Base-by-base conservation (phyloP, 108 stramenopile species). In the Hondaea fermentalgiana region DNA sequence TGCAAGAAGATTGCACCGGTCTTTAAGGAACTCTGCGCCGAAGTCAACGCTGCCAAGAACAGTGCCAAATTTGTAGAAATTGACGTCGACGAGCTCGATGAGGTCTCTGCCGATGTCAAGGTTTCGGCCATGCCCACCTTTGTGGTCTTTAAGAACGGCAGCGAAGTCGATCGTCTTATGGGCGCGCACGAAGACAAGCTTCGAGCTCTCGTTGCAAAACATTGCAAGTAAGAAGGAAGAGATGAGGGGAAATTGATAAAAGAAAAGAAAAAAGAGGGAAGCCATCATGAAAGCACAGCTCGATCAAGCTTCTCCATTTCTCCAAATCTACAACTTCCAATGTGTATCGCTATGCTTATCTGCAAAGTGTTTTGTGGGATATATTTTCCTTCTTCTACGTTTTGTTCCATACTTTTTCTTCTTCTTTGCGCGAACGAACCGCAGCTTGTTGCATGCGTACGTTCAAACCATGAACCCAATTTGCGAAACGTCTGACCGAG, bases 71-170 rank as follows among this genome's bases (percentile, higher is more conserved):
- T 97, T 87, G 94, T 95, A 90, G 96, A 97, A 43, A 91, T 96
- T 1, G 96, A 96, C 90, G 97, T 95, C 4, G 97, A 97, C 72
- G 95, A 95, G 69, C 93, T 95, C 42, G 96, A 96, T 88, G 93
- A 89, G 5, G 45, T 96, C 58, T 93, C 95, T 17, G 72, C 88
- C 14, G 60, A 95, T 57, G 92, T 90, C 87, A 90, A 90, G 5
- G 92, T 96, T 5, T 93, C 94, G 0, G 94, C 96, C 92, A 94
- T 97, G 96, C 96, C 97, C 17, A 97, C 96, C 21, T 97, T 96
- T 91, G 64, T 95, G 58, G 92, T 94, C 17, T 87, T 95, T 89
- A 95, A 95, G 91, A 91, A 87, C 60, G 97, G 97, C 42, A 89
- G 47, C 17, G 95, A 95, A 91, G 93, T 96, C 5, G 95, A 95